phyloP scores from a whole-genome alignment of 495 filamentous ascomycete species.

The Penicillium roqueforti region DNA sequence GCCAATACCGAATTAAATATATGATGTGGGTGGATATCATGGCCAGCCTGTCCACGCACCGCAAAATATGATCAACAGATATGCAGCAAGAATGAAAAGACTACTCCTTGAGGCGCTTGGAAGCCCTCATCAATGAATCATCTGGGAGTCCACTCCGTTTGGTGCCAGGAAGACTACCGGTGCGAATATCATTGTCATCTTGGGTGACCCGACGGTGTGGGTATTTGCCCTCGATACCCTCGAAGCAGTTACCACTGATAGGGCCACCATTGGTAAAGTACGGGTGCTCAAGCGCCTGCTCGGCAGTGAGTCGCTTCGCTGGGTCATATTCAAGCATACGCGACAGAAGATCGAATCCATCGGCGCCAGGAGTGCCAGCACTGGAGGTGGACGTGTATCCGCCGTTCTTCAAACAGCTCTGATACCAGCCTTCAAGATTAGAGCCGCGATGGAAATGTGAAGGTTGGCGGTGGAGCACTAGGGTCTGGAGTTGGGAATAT shows the following conservation, averaged over 20 bases:
- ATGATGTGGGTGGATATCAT: conserved; percentile 4
- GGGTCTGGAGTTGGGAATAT: conserved; percentile 65
- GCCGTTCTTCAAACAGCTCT: conserved; percentile 55
- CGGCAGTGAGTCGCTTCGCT: conserved; percentile 77
- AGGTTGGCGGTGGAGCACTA: conserved; percentile 47
- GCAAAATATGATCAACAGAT: conserved; percentile 1
- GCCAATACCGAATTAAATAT: conserved; percentile 9
- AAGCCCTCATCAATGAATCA: conserved; percentile 59
- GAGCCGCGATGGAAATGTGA: conserved; percentile 39
- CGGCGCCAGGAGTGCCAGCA: conserved; percentile 57
- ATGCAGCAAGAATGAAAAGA: neutral
- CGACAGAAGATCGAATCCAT: conserved; percentile 76
- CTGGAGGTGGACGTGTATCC: conserved; percentile 49
- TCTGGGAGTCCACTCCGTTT: conserved; percentile 87
- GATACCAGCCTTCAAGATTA: conserved; percentile 64
- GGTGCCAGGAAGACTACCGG: conserved; percentile 82
- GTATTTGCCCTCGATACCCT: conserved; percentile 81
- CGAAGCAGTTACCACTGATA: conserved; percentile 78
- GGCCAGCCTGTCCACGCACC: neutral
- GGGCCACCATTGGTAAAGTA: conserved; percentile 72
- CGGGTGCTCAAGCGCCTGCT: conserved; percentile 77
- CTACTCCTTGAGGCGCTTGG: conserved; percentile 46
- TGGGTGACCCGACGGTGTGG: conserved; percentile 84
- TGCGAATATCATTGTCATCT: conserved; percentile 91
- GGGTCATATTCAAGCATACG: conserved; percentile 91